phyloP scores from a whole-genome alignment of 441 rosid genomes.

The Melastoma candidum region DNA sequence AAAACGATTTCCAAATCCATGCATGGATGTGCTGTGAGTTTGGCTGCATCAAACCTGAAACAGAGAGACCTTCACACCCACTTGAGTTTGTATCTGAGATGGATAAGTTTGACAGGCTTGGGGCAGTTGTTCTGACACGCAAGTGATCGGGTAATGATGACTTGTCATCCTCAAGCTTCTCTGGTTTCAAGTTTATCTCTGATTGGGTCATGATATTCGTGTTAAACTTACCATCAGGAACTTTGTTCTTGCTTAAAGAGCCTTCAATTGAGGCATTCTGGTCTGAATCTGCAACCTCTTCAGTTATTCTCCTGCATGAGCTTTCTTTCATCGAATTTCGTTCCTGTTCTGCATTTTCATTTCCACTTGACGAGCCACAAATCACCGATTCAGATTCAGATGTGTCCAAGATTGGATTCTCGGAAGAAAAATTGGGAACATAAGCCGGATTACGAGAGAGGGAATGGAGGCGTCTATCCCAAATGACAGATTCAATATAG shows the following conservation, averaged over 20 bases:
- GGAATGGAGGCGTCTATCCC: slow-evolving; percentile 72
- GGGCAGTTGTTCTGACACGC: slow-evolving; percentile 31
- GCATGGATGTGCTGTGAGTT: slow-evolving; percentile 37
- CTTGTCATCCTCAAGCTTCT: slow-evolving; percentile 8
- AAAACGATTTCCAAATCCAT: slow-evolving; percentile 83
- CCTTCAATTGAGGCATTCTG: too few relatives aligned
- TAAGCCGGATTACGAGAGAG: slow-evolving; percentile 33
- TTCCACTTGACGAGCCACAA: too few relatives aligned
- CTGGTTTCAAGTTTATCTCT: too few relatives aligned
- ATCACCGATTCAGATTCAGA: slow-evolving; percentile 16
- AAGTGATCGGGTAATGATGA: slow-evolving; percentile 22
- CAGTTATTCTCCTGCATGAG: not conserved
- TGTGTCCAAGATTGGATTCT: slow-evolving; percentile 23
- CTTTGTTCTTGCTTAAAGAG: too few relatives aligned
- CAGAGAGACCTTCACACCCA: slow-evolving; percentile 19
- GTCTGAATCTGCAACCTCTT: too few relatives aligned
- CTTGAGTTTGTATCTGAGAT: slow-evolving; percentile 19
- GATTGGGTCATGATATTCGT: too few relatives aligned
- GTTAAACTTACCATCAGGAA: too few relatives aligned
- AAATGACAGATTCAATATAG: slow-evolving; percentile 59
- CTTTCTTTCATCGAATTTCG: slow-evolving; percentile 8
- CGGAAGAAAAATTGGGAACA: slow-evolving; percentile 24
- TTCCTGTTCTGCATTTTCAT: too few relatives aligned
- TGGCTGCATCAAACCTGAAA: slow-evolving; percentile 24
- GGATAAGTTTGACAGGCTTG: slow-evolving; percentile 20